phyloP scores from a whole-genome alignment of 306 rosid species.

The Canavalia gladiata region DNA sequence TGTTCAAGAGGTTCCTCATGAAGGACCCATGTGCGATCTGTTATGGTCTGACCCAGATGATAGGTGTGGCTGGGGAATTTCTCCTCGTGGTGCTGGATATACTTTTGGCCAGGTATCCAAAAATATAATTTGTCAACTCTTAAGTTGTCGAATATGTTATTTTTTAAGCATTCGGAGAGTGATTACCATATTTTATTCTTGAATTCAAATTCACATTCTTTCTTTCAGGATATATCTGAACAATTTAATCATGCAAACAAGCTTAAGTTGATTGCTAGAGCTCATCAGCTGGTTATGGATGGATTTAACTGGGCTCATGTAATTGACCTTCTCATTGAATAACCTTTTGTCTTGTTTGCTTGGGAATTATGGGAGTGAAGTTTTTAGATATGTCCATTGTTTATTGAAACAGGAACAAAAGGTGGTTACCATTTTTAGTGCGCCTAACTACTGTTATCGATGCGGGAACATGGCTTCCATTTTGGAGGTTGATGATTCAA shows the following conservation, averaged over 20 bases:
- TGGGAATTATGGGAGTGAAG: background rate
- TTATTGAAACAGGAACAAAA: slow-evolving; percentile 79
- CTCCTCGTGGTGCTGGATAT: slow-evolving; percentile 92
- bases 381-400: slow-evolving; percentile 31
- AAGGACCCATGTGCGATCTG: slow-evolving; percentile 92
- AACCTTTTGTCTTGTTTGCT: slow-evolving; percentile 30
- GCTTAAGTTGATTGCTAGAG: slow-evolving; percentile 86
- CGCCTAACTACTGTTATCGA: slow-evolving; percentile 89
- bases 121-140: background rate
- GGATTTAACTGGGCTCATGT: slow-evolving; percentile 95
- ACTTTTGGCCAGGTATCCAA: slow-evolving; percentile 81
- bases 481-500: slow-evolving; percentile 91
- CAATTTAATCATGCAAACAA: slow-evolving; percentile 81
- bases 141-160: background rate
- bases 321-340: slow-evolving; percentile 38
- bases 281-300: slow-evolving; percentile 91
- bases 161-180: background rate
- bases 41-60: slow-evolving; percentile 93
- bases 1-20: slow-evolving; percentile 91
- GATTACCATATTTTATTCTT: background rate
- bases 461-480: slow-evolving; percentile 97
- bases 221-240: slow-evolving; percentile 82
- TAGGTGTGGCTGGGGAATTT: slow-evolving; percentile 93
- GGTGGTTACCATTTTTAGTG: slow-evolving; percentile 89
- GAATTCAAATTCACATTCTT: slow-evolving; percentile 6